These are phyloP conservation scores for Boletus reticuloceps DNA, from an alignment of 768 basidiomycete species.

Conservation along the genomic window DNA sequence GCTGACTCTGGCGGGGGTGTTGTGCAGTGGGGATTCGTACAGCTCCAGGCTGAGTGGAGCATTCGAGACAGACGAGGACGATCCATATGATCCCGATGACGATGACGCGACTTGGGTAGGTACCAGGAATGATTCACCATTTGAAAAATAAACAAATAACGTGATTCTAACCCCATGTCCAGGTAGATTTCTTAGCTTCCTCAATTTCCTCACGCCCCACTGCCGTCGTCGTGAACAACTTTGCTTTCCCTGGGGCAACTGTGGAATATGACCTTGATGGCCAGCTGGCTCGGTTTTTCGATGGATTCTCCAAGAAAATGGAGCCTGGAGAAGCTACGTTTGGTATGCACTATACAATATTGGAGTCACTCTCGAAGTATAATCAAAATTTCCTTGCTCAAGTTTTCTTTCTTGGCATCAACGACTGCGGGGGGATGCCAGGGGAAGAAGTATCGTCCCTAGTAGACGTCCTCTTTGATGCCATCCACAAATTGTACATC, in stretches of 20 bases:
- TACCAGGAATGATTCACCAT: not conserved
- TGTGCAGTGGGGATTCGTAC: slow-evolving; percentile 11
- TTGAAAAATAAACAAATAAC: not conserved
- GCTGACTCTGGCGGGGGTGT: not conserved
- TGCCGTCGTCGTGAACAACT: not conserved
- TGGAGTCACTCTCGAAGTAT: not conserved
- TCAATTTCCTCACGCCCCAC: not conserved
- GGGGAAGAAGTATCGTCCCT: not conserved
- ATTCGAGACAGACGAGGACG: not conserved
- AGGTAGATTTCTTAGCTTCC: slow-evolving; percentile 8
- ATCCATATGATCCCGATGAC: not conserved
- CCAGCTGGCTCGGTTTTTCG: slow-evolving; percentile 5
- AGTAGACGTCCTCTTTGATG: slow-evolving; percentile 1
- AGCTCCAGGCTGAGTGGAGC: slow-evolving; percentile 2
- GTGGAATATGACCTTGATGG: slow-evolving; percentile 3
- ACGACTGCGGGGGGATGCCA: slow-evolving; percentile 5
- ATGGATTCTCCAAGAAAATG: not conserved
- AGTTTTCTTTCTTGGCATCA: slow-evolving; percentile 14
- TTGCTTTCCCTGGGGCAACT: slow-evolving; percentile 12
- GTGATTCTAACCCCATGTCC: not conserved
- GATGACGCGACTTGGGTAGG: slow-evolving; percentile 9
- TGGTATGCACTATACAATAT: not conserved
- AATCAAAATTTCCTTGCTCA: not conserved
- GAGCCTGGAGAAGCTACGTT: not conserved
- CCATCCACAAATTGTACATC: not conserved